These are phyloP conservation scores for Trichosporon faecale DNA, from an alignment of 1,284 basidiomycete genomes.

Conservation along the genomic window DNA sequence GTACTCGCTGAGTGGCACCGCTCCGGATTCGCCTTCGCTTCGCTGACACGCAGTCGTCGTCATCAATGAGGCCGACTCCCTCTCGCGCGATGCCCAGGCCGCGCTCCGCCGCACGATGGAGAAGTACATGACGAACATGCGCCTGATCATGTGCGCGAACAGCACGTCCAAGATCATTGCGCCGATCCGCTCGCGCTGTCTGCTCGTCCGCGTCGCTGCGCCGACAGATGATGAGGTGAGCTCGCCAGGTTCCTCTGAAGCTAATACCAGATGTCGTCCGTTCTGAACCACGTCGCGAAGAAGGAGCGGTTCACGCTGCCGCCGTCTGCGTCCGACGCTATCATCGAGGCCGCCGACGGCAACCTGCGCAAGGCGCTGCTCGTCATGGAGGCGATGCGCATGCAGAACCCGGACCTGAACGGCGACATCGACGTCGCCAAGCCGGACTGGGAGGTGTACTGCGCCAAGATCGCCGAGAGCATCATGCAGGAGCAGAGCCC, in stretches of 20 bases:
- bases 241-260: background rate
- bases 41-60: conserved; percentile 67
- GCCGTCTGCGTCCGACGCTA: conserved; percentile 66
- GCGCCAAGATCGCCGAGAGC: conserved; percentile 85
- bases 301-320: conserved; percentile 79
- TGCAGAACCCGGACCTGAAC: conserved; percentile 82
- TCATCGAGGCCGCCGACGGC: conserved; percentile 76
- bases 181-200: conserved; percentile 91
- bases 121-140: conserved; percentile 97
- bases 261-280: conserved; percentile 66
- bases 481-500: conserved; percentile 94
- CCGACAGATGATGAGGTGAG: conserved; percentile 72
- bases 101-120: conserved; percentile 98
- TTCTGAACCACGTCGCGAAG: conserved; percentile 76
- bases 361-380: conserved; percentile 94
- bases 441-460: conserved; percentile 99
- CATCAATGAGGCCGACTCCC: conserved; percentile 95
- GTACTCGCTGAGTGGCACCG: background rate
- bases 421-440: conserved; percentile 76
- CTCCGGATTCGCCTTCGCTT: background rate
- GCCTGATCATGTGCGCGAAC: conserved; percentile 96
- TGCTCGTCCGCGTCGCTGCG: conserved; percentile 89
- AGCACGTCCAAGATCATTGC: conserved; percentile 95
- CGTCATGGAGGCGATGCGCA: conserved; percentile 90
- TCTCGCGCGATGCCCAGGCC: conserved; percentile 93